Evolutionary conservation across 139 green algal species (phyloP).

Genomic region (Dunaliella primolecta): DNA sequence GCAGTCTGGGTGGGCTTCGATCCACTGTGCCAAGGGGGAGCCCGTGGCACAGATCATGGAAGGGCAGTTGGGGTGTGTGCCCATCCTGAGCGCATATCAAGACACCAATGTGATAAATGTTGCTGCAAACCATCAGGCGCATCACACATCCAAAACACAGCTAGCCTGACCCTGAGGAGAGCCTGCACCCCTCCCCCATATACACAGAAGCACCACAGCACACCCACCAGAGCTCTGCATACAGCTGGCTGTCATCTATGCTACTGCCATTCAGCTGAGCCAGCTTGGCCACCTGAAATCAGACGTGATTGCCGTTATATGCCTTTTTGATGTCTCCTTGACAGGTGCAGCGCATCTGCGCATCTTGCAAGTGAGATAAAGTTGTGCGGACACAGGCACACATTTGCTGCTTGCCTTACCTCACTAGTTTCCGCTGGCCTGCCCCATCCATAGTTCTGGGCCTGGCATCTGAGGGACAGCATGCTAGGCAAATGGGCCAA

Average conservation of each 20-base stretch:
- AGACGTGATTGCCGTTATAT: no score
- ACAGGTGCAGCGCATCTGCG: no score
- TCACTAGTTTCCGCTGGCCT: constrained; percentile 16
- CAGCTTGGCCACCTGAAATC: constrained; percentile 73
- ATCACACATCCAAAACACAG: no score
- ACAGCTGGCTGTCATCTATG: constrained; percentile 72
- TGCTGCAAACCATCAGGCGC: not conserved
- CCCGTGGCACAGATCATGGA: constrained; percentile 53
- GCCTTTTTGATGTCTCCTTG: no score
- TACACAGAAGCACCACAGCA: not conserved
- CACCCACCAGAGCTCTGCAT: constrained; percentile 91
- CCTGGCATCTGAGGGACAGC: constrained; percentile 63
- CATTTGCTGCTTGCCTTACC: no score
- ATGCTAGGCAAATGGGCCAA: constrained; percentile 38
- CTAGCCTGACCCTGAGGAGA: no score
- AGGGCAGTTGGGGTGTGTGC: constrained; percentile 88
- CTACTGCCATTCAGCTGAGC: constrained; percentile 52
- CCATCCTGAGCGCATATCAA: constrained; percentile 72
- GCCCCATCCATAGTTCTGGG: constrained; percentile 93
- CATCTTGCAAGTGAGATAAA: no score
- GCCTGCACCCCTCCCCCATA: no score
- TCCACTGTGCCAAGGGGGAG: constrained; percentile 55
- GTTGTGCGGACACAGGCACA: no score
- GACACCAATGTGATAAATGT: not conserved
- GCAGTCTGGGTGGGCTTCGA: constrained; percentile 61